Percentiles rank a stretch among this genome's conserved stretches.
Conservation (phyloP, 768 basidiomycete genomes). For the Amanita polypyramis region DNA sequence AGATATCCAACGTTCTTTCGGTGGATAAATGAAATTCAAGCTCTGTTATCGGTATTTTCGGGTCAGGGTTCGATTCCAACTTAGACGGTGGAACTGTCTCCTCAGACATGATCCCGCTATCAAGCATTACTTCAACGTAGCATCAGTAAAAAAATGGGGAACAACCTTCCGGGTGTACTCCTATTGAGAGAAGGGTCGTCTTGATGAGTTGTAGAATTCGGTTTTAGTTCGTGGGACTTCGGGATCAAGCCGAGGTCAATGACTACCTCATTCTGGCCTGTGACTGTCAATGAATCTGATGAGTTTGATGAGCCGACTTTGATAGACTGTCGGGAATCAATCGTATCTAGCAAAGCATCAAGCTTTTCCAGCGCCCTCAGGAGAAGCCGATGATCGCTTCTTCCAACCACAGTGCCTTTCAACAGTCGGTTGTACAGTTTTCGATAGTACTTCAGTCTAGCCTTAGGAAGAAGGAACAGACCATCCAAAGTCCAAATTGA, state of each 20-base stretch:
- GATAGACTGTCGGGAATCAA: conserved; percentile 49
- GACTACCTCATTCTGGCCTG: conserved; percentile 43
- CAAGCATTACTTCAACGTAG: background rate
- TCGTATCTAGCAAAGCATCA: conserved; percentile 54
- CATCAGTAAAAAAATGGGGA: conserved; percentile 36
- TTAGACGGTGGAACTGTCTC: background rate
- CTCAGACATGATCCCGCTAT: background rate
- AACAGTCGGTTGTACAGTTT: conserved; percentile 81
- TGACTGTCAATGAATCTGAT: conserved; percentile 11
- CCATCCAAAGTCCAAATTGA: conserved; percentile 76
- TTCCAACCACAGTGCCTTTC: conserved; percentile 77
- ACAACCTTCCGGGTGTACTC: conserved; percentile 51
- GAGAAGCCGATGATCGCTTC: conserved; percentile 78
- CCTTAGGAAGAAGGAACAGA: conserved; percentile 79
- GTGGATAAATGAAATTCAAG: conserved; percentile 76
- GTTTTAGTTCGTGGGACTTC: background rate
- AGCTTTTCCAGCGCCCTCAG: conserved; percentile 74
- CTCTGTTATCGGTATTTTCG: conserved; percentile 55
- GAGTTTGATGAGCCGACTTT: conserved; percentile 30
- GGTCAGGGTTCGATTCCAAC: conserved; percentile 36
- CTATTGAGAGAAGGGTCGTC: conserved; percentile 30
- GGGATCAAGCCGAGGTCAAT: conserved; percentile 25
- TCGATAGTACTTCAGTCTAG: conserved; percentile 82
- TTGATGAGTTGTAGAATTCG: conserved; percentile 18
- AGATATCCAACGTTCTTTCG: conserved; percentile 79